Evolutionary conservation across 331 rosid genomes (phyloP).

Genomic region (Arachis monticola): DNA sequence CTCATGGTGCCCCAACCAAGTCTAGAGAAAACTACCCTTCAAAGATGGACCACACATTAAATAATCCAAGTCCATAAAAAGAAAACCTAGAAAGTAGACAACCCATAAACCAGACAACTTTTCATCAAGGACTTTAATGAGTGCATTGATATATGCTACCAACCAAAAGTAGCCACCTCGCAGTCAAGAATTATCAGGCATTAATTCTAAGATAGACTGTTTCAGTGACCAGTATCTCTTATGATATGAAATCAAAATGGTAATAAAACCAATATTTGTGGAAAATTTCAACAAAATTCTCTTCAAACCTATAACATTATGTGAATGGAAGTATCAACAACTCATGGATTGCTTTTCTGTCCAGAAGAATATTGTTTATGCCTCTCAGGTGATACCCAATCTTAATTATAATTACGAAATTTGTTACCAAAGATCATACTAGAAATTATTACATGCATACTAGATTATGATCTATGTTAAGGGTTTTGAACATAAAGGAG

Average conservation of each 20-base stretch:
- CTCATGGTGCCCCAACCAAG: conserved; percentile 13
- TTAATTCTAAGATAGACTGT: conserved; percentile 26
- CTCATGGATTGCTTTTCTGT: conserved; percentile 16
- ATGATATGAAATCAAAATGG: conserved; percentile 16
- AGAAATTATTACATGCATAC: no score
- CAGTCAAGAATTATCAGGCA: conserved; percentile 15
- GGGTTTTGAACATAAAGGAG: neutral
- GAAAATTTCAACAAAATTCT: neutral
- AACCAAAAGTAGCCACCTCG: conserved; percentile 25
- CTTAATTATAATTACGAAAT: neutral
- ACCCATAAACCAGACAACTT: conserved; percentile 14
- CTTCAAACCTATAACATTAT: conserved; percentile 12
- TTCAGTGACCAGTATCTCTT: neutral
- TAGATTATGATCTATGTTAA: neutral
- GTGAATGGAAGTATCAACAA: conserved; percentile 19
- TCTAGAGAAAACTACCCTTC: neutral
- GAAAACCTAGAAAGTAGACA: conserved; percentile 6
- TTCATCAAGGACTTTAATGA: conserved; percentile 16
- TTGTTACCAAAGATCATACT: no score
- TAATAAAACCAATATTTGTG: neutral
- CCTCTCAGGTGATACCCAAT: neutral
- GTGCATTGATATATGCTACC: conserved; percentile 35
- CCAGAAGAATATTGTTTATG: conserved; percentile 25
- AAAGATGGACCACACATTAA: conserved; percentile 28
- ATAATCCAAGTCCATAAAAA: conserved; percentile 2